Evolutionary conservation across 306 rosid genomes (phyloP), one percentile per base, ranked within the genome.

Genomic region (Sphenostylis stenocarpa): DNA sequence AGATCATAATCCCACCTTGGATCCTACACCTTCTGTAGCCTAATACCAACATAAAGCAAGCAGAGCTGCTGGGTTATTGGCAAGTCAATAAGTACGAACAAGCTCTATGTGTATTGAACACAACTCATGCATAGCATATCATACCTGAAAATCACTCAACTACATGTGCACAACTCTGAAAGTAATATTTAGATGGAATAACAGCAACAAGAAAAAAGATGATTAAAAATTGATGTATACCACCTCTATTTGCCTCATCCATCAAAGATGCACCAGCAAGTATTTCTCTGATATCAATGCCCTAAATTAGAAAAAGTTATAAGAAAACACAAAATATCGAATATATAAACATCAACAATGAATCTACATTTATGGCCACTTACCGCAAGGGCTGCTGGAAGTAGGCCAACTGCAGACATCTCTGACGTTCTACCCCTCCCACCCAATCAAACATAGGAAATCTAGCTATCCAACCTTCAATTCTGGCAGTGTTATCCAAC

Each of bases 381-480:
- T 67, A 92, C 99, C 97, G 92, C 97, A 77, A 92, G 96, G 43
- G 99, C 99, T 45, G 97, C 99, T 29, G 97, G 97, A 89, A 95
- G 99, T 84, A 95, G 94, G 85, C 97, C 99, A 60, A 95, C 99
- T 10, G 99, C 99, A 70, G 99, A 95, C 99, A 95, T 95, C 79
- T 84, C 97, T 3, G 97, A 95, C 5, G 97, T 95, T 77, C 99
- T 87, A 62, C 99, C 97, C 99, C 97, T 81, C 99, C 99, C 72
- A 95, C 97, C 99, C 99, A 95, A 71, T 95, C 99, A 87, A 95
- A 95, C 99, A 95, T 95, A 11, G 99, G 99, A 80, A 95, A 89
- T 85, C 97, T 91, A 68, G 99, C 97, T 64, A 95, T 69, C 99
- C 99, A 95, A 43, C 99, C 91, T 85, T 95, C 99, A 80, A 95